Conservation (phyloP, 306 rosid genomes). For the Corylus avellana region DNA sequence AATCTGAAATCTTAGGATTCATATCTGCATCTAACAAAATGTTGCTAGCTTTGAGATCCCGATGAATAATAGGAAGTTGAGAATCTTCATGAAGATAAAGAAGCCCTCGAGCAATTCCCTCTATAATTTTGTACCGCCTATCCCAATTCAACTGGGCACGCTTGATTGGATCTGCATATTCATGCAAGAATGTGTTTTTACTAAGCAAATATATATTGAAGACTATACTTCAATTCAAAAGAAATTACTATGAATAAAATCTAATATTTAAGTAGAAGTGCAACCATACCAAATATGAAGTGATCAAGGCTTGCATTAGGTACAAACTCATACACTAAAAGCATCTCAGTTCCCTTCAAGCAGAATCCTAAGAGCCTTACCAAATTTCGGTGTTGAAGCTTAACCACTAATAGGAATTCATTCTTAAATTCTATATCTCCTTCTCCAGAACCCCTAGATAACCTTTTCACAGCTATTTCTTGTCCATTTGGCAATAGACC, state of each 20-base stretch:
- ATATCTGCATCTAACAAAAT: slow-evolving; percentile 14
- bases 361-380: slow-evolving; percentile 22
- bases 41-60: neutral
- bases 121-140: slow-evolving; percentile 4
- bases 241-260: neutral
- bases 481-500: neutral
- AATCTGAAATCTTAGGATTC: slow-evolving; percentile 4
- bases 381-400: slow-evolving; percentile 30
- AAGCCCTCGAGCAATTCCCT: neutral
- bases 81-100: neutral
- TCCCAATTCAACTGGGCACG: slow-evolving; percentile 21
- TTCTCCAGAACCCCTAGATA: slow-evolving; percentile 21
- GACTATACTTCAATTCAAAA: neutral
- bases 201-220: neutral
- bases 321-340: slow-evolving; percentile 20
- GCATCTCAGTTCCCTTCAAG: neutral
- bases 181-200: neutral
- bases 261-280: neutral
- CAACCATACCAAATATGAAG: slow-evolving; percentile 4
- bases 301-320: slow-evolving; percentile 14
- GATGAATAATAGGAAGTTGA: neutral
- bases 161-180: neutral
- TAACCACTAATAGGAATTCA: slow-evolving; percentile 18
- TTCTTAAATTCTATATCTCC: slow-evolving; percentile 27
- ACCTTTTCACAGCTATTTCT: slow-evolving; percentile 27